Percentiles rank a stretch among this genome's conserved stretches.
These are phyloP conservation scores for Diaporthe sp. DNA, from an alignment of 2,329 filamentous ascomycete species.

Conservation along the genomic window DNA sequence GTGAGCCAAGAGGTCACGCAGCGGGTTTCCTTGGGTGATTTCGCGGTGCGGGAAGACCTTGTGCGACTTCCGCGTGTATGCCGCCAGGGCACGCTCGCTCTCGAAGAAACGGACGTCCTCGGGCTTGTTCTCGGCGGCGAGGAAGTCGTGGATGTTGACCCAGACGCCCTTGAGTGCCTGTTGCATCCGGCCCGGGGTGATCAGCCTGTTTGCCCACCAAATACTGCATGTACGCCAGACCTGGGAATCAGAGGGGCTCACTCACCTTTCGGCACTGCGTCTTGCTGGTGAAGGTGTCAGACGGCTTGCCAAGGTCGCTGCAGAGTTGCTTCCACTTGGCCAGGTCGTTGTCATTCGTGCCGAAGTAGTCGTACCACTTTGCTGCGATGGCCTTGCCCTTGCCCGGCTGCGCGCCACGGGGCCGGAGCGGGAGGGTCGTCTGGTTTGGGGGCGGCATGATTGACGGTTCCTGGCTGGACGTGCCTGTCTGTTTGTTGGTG, in stretches of 20 bases:
- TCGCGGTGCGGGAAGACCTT: slow-evolving; percentile 62
- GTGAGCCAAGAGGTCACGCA: slow-evolving; percentile 54
- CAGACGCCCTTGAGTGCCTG: slow-evolving; percentile 59
- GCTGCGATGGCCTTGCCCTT: slow-evolving; percentile 1
- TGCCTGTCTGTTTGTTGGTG: neutral
- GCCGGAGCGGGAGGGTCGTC: neutral
- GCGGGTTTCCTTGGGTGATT: slow-evolving; percentile 57
- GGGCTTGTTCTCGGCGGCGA: slow-evolving; percentile 52
- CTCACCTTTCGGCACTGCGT: slow-evolving; percentile 61
- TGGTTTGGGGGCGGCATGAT: neutral
- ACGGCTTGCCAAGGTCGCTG: slow-evolving; percentile 57
- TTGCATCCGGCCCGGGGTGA: slow-evolving; percentile 47
- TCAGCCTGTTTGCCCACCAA: neutral
- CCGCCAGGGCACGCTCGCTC: slow-evolving; percentile 50
- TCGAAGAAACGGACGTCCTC: slow-evolving; percentile 51
- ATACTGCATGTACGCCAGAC: too few species aligned
- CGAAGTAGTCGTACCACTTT: slow-evolving; percentile 52
- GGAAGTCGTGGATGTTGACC: slow-evolving; percentile 66
- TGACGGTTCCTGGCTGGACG: neutral
- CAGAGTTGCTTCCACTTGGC: slow-evolving; percentile 62
- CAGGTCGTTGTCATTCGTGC: slow-evolving; percentile 49
- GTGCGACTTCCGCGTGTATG: slow-evolving; percentile 53
- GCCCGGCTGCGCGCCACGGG: slow-evolving; percentile 2
- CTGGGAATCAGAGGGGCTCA: neutral
- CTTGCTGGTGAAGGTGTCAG: slow-evolving; percentile 56